Conservation (phyloP, 208 protist genomes). For the Acanthamoeba sp. region DNA sequence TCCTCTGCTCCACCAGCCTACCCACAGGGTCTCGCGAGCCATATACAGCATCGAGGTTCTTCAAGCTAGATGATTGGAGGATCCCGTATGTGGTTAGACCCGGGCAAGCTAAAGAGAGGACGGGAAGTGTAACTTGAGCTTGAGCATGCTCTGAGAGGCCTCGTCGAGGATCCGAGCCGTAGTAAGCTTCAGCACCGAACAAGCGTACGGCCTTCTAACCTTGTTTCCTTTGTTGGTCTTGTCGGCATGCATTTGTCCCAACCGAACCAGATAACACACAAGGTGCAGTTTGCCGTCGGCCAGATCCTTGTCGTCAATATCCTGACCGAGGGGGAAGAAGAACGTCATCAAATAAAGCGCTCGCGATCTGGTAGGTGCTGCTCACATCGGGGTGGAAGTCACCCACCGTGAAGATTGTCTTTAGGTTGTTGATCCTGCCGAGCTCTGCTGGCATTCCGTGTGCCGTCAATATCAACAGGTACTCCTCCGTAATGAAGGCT, state of each 20-base stretch:
- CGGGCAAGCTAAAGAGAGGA: not conserved
- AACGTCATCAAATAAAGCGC: not conserved
- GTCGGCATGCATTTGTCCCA: constrained; percentile 79
- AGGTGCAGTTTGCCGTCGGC: constrained; percentile 72
- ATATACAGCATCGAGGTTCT: not conserved
- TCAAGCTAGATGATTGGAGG: not conserved
- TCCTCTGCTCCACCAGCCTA: constrained; percentile 75
- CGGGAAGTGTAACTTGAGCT: not conserved
- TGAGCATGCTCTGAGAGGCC: not conserved
- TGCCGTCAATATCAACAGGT: constrained; percentile 65
- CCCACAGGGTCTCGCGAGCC: constrained; percentile 9
- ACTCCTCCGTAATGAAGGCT: constrained; percentile 78
- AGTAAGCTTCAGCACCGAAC: constrained; percentile 44
- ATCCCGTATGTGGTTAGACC: not conserved
- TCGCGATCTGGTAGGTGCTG: too few relatives aligned
- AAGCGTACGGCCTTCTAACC: constrained; percentile 78
- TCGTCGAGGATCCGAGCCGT: not conserved
- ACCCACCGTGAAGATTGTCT: constrained; percentile 79
- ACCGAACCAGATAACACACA: constrained; percentile 74
- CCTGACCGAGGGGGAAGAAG: not conserved
- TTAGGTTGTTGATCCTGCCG: constrained; percentile 76
- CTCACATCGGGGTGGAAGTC: too few relatives aligned
- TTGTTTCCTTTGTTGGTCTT: constrained; percentile 63
- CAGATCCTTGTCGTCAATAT: constrained; percentile 75
- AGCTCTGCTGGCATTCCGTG: constrained; percentile 78